These are phyloP conservation scores for Selaginella tamariscina DNA, from an alignment of 75 land plant genomes.

Conservation along the genomic window DNA sequence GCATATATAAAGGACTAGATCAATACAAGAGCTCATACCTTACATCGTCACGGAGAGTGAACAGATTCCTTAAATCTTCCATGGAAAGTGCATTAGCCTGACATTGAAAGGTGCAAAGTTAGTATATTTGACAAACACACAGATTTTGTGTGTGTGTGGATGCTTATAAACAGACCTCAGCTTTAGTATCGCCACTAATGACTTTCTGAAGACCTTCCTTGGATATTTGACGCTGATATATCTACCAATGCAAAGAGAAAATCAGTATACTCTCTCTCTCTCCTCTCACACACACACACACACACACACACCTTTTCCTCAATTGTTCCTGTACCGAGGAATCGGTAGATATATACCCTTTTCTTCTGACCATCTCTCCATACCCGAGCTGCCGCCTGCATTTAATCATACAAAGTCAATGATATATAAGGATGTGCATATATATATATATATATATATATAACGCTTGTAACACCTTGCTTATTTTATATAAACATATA, in stretches of 20 bases:
- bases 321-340: conserved; percentile 10
- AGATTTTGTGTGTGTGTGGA: background rate
- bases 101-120: background rate
- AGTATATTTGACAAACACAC: background rate
- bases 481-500: too few species aligned
- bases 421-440: too few species aligned
- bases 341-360: conserved; percentile 10
- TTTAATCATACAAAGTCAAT: background rate
- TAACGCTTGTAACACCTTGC: too few species aligned
- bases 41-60: conserved; percentile 47
- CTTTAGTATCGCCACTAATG: conserved; percentile 44
- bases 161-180: conserved; percentile 31
- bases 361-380: conserved; percentile 16
- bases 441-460: too few species aligned
- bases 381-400: conserved; percentile 12
- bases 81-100: conserved; percentile 73
- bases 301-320: conserved; percentile 20
- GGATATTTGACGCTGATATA: conserved; percentile 95
- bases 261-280: too few species aligned
- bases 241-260: conserved; percentile 34
- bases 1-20: too few species aligned
- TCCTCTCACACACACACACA: too few species aligned
- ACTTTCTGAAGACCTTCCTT: conserved; percentile 99
- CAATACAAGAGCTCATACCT: conserved; percentile 36
- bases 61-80: conserved; percentile 86